Evolutionary conservation across 768 basidiomycete genomes (phyloP).

Genomic region (Hypholoma sublateritium): DNA sequence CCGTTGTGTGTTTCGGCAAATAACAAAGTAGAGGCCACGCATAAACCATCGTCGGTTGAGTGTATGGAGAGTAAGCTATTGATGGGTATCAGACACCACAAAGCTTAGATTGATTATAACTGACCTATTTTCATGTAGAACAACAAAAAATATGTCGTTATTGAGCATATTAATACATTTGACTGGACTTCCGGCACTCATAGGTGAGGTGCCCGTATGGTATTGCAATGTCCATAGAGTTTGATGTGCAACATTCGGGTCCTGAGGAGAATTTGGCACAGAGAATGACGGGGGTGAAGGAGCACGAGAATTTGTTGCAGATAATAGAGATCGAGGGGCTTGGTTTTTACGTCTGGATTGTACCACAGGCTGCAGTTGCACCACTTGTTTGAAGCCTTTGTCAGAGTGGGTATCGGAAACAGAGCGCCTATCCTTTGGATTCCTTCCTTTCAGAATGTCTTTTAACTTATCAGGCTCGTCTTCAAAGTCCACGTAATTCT

Average conservation of each 20-base stretch:
- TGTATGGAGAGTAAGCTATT: constrained; percentile 56
- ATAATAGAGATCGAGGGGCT: constrained; percentile 41
- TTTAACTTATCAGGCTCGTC: constrained; percentile 78
- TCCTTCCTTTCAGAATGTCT: constrained; percentile 62
- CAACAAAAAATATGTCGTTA: constrained; percentile 42
- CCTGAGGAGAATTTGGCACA: constrained; percentile 37
- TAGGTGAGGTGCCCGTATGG: constrained; percentile 48
- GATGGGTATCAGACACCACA: neutral
- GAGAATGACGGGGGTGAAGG: constrained; percentile 40
- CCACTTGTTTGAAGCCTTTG: constrained; percentile 18
- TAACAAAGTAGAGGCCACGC: constrained; percentile 20
- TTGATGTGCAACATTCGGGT: constrained; percentile 20
- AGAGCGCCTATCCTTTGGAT: constrained; percentile 36
- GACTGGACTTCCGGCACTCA: constrained; percentile 39
- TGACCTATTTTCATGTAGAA: constrained; percentile 68
- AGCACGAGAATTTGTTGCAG: constrained; percentile 44
- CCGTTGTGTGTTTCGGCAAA: constrained; percentile 15
- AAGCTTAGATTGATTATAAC: constrained; percentile 14
- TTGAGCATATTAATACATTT: constrained; percentile 47
- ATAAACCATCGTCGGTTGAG: constrained; percentile 49
- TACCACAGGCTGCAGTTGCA: constrained; percentile 23
- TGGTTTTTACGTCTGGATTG: constrained; percentile 29
- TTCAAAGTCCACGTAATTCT: constrained; percentile 79
- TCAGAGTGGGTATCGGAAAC: constrained; percentile 24
- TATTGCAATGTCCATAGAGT: constrained; percentile 34